Evolutionary conservation across 768 basidiomycete species (phyloP).

Genomic region (Boletellus emodensis): DNA sequence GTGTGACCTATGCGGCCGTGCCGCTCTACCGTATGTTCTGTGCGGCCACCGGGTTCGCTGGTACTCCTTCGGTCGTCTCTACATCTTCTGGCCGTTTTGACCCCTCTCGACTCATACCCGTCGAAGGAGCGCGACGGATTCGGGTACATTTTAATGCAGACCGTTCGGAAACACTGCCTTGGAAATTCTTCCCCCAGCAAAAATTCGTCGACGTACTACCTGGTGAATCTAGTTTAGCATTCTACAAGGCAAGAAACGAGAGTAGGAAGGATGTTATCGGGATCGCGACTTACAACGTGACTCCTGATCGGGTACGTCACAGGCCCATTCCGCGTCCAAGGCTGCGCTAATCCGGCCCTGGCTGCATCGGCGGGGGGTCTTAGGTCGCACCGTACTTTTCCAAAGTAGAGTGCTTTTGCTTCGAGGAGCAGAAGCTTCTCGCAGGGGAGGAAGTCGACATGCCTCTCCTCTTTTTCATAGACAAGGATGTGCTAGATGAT

Average conservation of each 20-base stretch:
- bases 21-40: slow-evolving; percentile 98
- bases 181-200: slow-evolving; percentile 91
- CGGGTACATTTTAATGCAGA: slow-evolving; percentile 97
- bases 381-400: slow-evolving; percentile 98
- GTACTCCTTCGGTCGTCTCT: slow-evolving; percentile 87
- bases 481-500: slow-evolving; percentile 94
- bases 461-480: slow-evolving; percentile 98
- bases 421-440: slow-evolving; percentile 94
- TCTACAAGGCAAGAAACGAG: slow-evolving; percentile 89
- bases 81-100: slow-evolving; percentile 60
- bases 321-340: not conserved
- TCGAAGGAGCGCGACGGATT: slow-evolving; percentile 67
- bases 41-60: slow-evolving; percentile 94
- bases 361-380: not conserved
- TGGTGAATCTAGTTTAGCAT: slow-evolving; percentile 94
- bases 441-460: slow-evolving; percentile 97
- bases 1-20: slow-evolving; percentile 94
- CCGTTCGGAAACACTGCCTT: slow-evolving; percentile 81
- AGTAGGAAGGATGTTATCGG: slow-evolving; percentile 89
- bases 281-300: slow-evolving; percentile 98
- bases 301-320: slow-evolving; percentile 82
- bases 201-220: slow-evolving; percentile 86
- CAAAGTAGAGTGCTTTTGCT: slow-evolving; percentile 99
- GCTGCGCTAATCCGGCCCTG: not conserved
- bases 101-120: slow-evolving; percentile 78